Evolutionary conservation across 2,329 filamentous ascomycete species (phyloP).

Genomic region (Pseudogymnoascus sp.): DNA sequence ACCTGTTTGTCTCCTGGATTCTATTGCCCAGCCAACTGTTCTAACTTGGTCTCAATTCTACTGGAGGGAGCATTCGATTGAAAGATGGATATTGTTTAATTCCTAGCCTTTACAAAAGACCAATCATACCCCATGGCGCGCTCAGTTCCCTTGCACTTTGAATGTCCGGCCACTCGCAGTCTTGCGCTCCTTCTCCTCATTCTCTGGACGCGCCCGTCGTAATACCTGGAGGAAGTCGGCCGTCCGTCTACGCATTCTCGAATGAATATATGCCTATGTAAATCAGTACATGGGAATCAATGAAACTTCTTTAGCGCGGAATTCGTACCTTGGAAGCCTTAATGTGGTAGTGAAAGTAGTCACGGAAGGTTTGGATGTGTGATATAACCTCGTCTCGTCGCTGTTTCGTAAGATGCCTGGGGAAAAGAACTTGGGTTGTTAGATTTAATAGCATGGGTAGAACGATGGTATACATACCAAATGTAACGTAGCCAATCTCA

Average conservation of each 20-base stretch:
- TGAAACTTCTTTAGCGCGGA: background rate
- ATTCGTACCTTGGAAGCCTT: slow-evolving; percentile 79
- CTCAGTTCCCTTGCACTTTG: slow-evolving; percentile 35
- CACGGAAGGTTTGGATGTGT: slow-evolving; percentile 98
- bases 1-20: background rate
- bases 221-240: slow-evolving; percentile 99
- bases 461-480: slow-evolving; percentile 51
- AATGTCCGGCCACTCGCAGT: slow-evolving; percentile 95
- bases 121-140: background rate
- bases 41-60: background rate
- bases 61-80: background rate
- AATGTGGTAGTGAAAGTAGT: slow-evolving; percentile 99
- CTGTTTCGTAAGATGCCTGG: slow-evolving; percentile 83
- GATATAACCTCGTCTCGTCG: slow-evolving; percentile 92
- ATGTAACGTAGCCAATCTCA: slow-evolving; percentile 95
- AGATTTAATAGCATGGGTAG: slow-evolving; percentile 19
- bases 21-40: background rate
- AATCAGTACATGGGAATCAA: slow-evolving; percentile 16
- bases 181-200: slow-evolving; percentile 95
- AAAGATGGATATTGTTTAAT: slow-evolving; percentile 3
- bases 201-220: slow-evolving; percentile 87
- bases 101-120: background rate
- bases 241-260: slow-evolving; percentile 92
- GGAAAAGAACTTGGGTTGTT: slow-evolving; percentile 68
- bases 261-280: slow-evolving; percentile 83